These are phyloP conservation scores for Phytophthora hibernalis DNA, from an alignment of 352 stramenopile species.

Conservation along the genomic window DNA sequence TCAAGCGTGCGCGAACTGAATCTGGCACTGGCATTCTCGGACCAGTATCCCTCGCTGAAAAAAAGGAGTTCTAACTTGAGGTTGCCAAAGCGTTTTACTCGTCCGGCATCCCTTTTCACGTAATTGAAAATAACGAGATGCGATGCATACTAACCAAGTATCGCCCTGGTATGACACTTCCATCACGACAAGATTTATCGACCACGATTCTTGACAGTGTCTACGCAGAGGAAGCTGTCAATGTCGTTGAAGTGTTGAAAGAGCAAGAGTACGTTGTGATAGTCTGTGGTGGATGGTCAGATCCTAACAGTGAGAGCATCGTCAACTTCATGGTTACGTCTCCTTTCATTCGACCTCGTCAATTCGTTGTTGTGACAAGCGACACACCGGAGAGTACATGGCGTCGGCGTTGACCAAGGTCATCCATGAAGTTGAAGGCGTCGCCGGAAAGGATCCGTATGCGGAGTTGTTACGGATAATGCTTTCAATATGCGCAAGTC, in stretches of 20 bases:
- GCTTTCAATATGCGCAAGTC: constrained; percentile 9
- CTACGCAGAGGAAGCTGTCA: background rate
- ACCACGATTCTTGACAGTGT: background rate
- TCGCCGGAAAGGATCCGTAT: background rate
- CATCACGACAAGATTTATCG: constrained; percentile 2
- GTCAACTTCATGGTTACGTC: constrained; percentile 15
- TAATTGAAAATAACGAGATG: background rate
- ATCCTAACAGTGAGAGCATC: constrained; percentile 27
- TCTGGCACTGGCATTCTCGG: no score
- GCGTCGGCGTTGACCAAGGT: background rate
- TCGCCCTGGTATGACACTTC: background rate
- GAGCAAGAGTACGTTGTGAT: constrained; percentile 1
- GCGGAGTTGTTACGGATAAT: constrained; percentile 10
- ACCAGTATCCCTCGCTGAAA: no score
- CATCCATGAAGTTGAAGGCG: constrained; percentile 6
- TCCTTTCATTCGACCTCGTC: constrained; percentile 15
- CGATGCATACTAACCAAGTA: constrained; percentile 1
- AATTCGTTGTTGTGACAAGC: constrained; percentile 4
- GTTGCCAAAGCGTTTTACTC: background rate
- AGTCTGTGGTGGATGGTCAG: constrained; percentile 21
- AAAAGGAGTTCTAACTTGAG: no score
- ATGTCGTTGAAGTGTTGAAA: background rate
- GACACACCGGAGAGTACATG: constrained; percentile 16
- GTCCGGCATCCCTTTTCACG: constrained; percentile 3
- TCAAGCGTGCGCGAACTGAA: no score